Evolutionary conservation across 441 rosid species (phyloP).

Genomic region (Populus trichocarpa): DNA sequence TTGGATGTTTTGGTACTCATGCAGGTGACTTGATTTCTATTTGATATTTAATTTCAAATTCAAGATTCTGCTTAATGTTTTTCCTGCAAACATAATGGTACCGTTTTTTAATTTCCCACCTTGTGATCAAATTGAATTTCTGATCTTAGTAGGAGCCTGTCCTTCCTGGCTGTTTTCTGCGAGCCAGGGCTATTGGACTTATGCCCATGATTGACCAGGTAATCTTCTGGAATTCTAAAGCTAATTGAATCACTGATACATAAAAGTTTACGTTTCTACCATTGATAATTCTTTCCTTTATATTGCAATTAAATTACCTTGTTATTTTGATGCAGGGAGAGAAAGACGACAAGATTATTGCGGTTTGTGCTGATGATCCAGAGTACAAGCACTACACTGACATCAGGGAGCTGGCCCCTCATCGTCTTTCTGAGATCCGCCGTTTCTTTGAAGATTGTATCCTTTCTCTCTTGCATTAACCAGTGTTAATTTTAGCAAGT

Average conservation of each 20-base stretch:
- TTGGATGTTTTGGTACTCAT: conserved; percentile 84
- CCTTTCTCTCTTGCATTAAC: conserved; percentile 18
- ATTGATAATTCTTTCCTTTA: background rate
- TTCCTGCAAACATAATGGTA: background rate
- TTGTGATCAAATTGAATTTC: conserved; percentile 1
- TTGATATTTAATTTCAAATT: background rate
- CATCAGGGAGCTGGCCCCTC: conserved; percentile 91
- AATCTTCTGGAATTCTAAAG: conserved; percentile 1
- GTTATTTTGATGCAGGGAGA: conserved; percentile 55
- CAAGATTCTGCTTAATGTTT: background rate
- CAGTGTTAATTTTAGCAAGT: background rate
- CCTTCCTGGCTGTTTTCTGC: conserved; percentile 90
- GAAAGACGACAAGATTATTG: conserved; percentile 96
- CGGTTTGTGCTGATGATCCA: conserved; percentile 97
- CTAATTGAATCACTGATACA: conserved; percentile 2
- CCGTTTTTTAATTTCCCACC: conserved; percentile 1
- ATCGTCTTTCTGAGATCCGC: conserved; percentile 89
- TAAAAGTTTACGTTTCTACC: background rate
- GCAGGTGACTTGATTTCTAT: conserved; percentile 52
- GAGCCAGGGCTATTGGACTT: conserved; percentile 93
- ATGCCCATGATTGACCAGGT: conserved; percentile 99
- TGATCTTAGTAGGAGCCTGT: conserved; percentile 70
- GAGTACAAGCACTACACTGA: conserved; percentile 88
- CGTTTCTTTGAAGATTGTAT: conserved; percentile 97
- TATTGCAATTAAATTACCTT: conserved; percentile 2